Percentiles rank a stretch among this genome's conserved stretches.
phyloP scores from a whole-genome alignment of 2,329 filamentous ascomycete species.

The Penicillium sp. region DNA sequence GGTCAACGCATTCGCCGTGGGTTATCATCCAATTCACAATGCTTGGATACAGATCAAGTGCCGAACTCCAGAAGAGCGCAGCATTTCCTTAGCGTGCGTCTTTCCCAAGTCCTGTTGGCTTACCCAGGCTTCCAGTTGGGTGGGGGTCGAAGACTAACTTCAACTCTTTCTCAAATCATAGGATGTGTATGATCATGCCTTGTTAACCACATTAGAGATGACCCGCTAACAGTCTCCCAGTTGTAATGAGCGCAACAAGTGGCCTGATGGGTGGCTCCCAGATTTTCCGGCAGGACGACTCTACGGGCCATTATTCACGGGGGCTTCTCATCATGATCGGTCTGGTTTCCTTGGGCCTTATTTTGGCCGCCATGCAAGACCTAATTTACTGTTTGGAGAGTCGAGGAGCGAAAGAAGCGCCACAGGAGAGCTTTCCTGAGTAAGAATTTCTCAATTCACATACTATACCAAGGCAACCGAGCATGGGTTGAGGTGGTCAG shows the following conservation, averaged over 20 bases:
- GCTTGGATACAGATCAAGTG: constrained; percentile 58
- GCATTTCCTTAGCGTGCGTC: constrained; percentile 53
- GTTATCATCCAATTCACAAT: constrained; percentile 58
- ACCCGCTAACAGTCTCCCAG: constrained; percentile 10
- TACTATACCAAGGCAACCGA: too few relatives aligned
- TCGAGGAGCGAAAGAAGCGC: background rate
- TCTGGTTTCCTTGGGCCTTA: constrained; percentile 47
- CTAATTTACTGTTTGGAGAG: constrained; percentile 9
- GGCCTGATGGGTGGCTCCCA: constrained; percentile 56
- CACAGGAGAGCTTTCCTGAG: background rate
- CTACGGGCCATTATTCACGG: constrained; percentile 48
- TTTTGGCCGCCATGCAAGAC: constrained; percentile 43
- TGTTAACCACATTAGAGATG: background rate
- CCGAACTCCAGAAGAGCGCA: constrained; percentile 49
- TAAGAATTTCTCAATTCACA: background rate
- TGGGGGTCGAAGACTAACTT: constrained; percentile 28
- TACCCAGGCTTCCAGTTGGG: too few relatives aligned
- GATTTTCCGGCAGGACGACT: constrained; percentile 50
- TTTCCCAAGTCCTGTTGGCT: background rate
- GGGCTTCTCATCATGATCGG: constrained; percentile 51
- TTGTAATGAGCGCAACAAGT: constrained; percentile 54
- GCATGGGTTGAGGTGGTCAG: too few relatives aligned
- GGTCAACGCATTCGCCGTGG: constrained; percentile 55
- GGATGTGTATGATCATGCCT: constrained; percentile 26
- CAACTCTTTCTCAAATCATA: constrained; percentile 25